Base-by-base conservation (phyloP, 371 early-diverging fungal species). In the Vavraia culicis region DNA sequence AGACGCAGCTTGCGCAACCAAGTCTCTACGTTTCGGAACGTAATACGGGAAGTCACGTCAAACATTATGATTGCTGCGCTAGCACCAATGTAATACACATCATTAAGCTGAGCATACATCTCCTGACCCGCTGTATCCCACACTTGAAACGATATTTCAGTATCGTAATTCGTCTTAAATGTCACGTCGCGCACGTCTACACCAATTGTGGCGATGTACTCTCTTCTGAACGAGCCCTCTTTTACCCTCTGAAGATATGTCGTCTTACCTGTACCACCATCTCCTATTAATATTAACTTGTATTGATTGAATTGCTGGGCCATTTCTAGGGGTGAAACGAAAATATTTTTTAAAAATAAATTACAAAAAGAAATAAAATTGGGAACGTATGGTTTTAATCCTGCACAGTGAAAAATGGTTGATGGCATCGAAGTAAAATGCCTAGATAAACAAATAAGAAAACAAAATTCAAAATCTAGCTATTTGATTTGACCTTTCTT, bases 1-100 rank as follows among this genome's bases (percentile, higher is more conserved):
- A 88, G 90, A 64, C 89, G 82, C 62, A 88, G 83, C 72, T 90
- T 91, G 72, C 88, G 82, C 70, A 95, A 90, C 95, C 98, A 94
- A 80, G 87, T 91, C 62, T 90, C 89, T 19, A 99, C 90, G 77
- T 90, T 94, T 78, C 89, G 88, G 77, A 91, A 91, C 58, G 98
- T 94, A 62, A 96, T 89, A 64, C 95, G 78, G 52, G 91, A 85
- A 46, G 94, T 95, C 42, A 95, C 91, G 72, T 99, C 99, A 67
- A 95, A 95, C 88, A 99, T 91, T 75, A 99, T 93, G 69, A 99
- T 90, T 55, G 85, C 98, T 70, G 93, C 94, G 71, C 95, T 84
- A 61, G 98, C 94, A 63, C 81, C 81, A 65, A 95, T 88, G 75
- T 99, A 99, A 76, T 96, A 96, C 62, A 91, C 93, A 76, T 96